phyloP scores from a whole-genome alignment of 2,329 filamentous ascomycete genomes.

The Botryotinia globosa region DNA sequence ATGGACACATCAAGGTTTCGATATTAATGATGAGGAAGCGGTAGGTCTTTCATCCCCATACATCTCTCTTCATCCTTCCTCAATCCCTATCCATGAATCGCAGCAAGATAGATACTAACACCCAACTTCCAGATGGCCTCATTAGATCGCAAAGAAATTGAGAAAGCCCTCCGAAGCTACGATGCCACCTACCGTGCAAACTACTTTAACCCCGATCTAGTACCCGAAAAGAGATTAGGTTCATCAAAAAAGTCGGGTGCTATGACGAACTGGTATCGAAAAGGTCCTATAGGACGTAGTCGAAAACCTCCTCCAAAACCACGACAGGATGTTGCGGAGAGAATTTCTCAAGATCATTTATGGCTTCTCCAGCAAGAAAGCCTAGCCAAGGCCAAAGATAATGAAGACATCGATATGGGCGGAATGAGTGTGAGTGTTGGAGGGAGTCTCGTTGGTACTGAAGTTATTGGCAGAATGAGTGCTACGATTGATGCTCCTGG shows the following conservation, averaged over 20 bases:
- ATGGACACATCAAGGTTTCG: background rate
- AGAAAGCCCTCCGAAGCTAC: background rate
- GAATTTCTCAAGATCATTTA: background rate
- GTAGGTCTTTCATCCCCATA: background rate
- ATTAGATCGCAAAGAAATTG: background rate
- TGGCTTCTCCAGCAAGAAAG: background rate
- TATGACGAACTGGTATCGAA: conserved; percentile 14
- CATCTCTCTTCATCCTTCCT: background rate
- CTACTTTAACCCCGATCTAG: background rate
- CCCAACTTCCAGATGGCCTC: background rate
- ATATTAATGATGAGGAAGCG: background rate
- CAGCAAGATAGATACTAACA: background rate
- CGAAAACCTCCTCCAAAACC: background rate
- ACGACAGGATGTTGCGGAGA: background rate
- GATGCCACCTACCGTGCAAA: background rate
- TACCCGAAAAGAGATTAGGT: background rate
- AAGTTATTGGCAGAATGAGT: background rate
- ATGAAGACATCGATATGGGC: background rate
- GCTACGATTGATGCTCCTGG: background rate
- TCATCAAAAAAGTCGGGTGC: background rate
- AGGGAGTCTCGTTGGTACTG: background rate
- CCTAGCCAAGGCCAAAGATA: too few relatives aligned
- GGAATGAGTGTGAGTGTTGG: background rate
- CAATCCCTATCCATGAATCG: background rate
- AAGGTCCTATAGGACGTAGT: background rate